These are phyloP conservation scores for Geopyxis carbonaria DNA, from an alignment of 495 filamentous ascomycete species.

Conservation along the genomic window DNA sequence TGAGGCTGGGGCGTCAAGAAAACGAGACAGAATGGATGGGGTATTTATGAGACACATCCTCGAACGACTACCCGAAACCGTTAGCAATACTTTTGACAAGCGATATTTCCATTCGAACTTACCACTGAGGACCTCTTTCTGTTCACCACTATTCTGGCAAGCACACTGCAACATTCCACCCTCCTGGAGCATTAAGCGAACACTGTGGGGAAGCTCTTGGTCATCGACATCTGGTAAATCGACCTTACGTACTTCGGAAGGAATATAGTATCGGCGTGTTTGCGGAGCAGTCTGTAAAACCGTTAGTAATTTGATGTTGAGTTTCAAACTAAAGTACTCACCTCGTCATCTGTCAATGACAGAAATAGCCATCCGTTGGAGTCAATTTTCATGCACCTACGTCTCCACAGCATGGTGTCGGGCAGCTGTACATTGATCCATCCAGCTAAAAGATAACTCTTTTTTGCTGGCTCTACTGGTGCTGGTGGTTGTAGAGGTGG, in stretches of 20 bases:
- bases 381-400: slow-evolving; percentile 24
- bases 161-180: slow-evolving; percentile 25
- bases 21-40: slow-evolving; percentile 1
- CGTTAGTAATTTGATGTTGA: slow-evolving; percentile 6
- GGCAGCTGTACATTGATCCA: slow-evolving; percentile 26
- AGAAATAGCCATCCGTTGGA: slow-evolving; percentile 22
- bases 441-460: slow-evolving; percentile 20
- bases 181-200: slow-evolving; percentile 19
- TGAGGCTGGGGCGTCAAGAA: not conserved
- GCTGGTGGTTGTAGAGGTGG: slow-evolving; percentile 1
- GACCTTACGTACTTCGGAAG: slow-evolving; percentile 15
- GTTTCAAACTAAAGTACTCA: not conserved
- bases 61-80: slow-evolving; percentile 11
- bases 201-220: slow-evolving; percentile 25
- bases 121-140: slow-evolving; percentile 23
- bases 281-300: slow-evolving; percentile 17
- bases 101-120: not conserved
- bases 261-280: slow-evolving; percentile 21
- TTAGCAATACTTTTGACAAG: not conserved
- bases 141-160: slow-evolving; percentile 22
- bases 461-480: slow-evolving; percentile 10
- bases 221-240: slow-evolving; percentile 25
- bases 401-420: slow-evolving; percentile 26
- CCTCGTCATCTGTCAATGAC: slow-evolving; percentile 23
- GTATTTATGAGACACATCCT: slow-evolving; percentile 13